phyloP scores from a whole-genome alignment of 768 basidiomycete genomes.

The Termitomyces heimii region DNA sequence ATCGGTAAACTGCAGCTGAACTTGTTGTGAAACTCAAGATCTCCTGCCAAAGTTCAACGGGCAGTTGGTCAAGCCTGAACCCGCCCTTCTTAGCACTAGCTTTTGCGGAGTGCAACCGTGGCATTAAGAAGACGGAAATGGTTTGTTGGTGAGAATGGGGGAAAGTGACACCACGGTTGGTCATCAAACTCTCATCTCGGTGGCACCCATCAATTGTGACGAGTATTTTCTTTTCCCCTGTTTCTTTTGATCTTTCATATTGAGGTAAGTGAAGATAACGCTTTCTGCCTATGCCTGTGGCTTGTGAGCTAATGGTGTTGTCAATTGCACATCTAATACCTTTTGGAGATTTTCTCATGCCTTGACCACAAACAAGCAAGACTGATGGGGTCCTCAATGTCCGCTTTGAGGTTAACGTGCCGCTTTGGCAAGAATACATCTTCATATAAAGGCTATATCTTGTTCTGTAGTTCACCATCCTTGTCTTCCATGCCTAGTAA shows the following conservation, averaged over 20 bases:
- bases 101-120: not conserved
- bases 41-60: slow-evolving; percentile 11
- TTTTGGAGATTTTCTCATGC: not conserved
- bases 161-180: not conserved
- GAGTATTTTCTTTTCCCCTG: not conserved
- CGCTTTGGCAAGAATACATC: not conserved
- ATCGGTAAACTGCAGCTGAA: slow-evolving; percentile 6
- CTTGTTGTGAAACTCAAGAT: slow-evolving; percentile 9
- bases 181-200: not conserved
- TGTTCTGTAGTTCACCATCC: not conserved
- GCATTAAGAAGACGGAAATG: not conserved
- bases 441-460: not conserved
- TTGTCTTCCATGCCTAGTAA: slow-evolving; percentile 12
- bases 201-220: not conserved
- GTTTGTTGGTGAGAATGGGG: not conserved
- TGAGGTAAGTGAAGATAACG: not conserved
- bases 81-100: not conserved
- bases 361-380: not conserved
- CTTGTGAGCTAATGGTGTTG: not conserved
- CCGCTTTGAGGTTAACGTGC: not conserved
- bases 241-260: not conserved
- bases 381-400: slow-evolving; percentile 10
- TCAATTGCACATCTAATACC: not conserved
- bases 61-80: slow-evolving; percentile 1
- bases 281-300: not conserved